Evolutionary conservation across 192 early-diverging fungal species (phyloP).

Genomic region (Linnemannia hyalina): DNA sequence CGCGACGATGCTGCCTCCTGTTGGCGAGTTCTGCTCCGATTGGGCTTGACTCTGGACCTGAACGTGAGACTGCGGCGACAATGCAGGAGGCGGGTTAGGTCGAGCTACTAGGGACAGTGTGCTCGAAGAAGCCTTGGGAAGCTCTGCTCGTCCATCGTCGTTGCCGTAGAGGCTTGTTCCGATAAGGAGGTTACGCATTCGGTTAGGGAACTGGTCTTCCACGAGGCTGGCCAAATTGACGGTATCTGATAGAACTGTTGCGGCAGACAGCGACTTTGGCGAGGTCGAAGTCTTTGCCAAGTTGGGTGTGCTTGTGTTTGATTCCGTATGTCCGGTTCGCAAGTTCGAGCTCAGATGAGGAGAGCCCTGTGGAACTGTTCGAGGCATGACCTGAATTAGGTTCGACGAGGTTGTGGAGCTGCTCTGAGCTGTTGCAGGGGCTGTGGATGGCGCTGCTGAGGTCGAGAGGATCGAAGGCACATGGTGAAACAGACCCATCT

Average conservation of each 20-base stretch:
- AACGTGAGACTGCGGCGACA: not conserved
- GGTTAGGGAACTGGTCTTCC: constrained; percentile 51
- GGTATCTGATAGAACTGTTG: constrained; percentile 21
- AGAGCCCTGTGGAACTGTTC: constrained; percentile 24
- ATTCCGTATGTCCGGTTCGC: constrained; percentile 15
- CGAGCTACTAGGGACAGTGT: constrained; percentile 21
- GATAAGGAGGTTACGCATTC: constrained; percentile 18
- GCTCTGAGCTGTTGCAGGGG: constrained; percentile 6
- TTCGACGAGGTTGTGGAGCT: constrained; percentile 11
- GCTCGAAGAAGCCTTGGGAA: constrained; percentile 18
- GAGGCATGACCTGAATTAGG: constrained; percentile 10
- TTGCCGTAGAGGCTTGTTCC: constrained; percentile 32
- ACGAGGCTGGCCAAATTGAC: constrained; percentile 41
- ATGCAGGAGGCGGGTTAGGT: constrained; percentile 18
- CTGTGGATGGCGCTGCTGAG: not conserved
- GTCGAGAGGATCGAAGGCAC: constrained; percentile 44
- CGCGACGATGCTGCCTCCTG: not conserved
- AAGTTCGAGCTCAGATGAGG: constrained; percentile 47
- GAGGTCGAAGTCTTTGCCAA: constrained; percentile 26
- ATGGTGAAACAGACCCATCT: constrained; percentile 74
- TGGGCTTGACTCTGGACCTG: constrained; percentile 11
- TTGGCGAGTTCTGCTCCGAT: constrained; percentile 18
- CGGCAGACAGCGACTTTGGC: constrained; percentile 27
- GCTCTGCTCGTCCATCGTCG: constrained; percentile 33
- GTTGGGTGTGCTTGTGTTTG: constrained; percentile 14